These are phyloP conservation scores for Sutorius eximius DNA, from an alignment of 1,284 basidiomycete genomes.

Conservation along the genomic window DNA sequence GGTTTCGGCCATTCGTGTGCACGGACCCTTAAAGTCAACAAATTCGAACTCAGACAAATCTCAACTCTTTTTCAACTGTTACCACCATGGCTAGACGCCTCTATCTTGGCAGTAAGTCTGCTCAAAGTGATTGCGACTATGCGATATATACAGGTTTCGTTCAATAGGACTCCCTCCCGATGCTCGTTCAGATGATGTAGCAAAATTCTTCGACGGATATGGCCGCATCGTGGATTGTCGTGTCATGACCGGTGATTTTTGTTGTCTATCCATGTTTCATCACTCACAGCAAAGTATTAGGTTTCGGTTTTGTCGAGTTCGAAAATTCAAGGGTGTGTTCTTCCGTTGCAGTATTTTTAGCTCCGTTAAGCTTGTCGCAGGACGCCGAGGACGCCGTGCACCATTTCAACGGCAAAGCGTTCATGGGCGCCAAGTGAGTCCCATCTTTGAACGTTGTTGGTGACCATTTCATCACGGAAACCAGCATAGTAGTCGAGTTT, in stretches of 20 bases:
- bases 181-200: slow-evolving; percentile 75
- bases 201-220: slow-evolving; percentile 84
- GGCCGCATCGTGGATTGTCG: slow-evolving; percentile 88
- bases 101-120: slow-evolving; percentile 74
- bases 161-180: slow-evolving; percentile 72
- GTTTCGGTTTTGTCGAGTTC: slow-evolving; percentile 94
- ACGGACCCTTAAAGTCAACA: slow-evolving; percentile 38
- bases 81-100: slow-evolving; percentile 78
- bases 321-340: slow-evolving; percentile 68
- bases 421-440: slow-evolving; percentile 83
- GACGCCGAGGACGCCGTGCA: slow-evolving; percentile 91
- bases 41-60: slow-evolving; percentile 41
- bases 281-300: slow-evolving; percentile 32
- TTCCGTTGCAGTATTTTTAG: neutral
- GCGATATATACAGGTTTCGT: slow-evolving; percentile 2
- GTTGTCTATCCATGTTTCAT: neutral
- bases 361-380: slow-evolving; percentile 39
- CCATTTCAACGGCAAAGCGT: slow-evolving; percentile 82
- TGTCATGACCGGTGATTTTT: slow-evolving; percentile 81
- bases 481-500: slow-evolving; percentile 87
- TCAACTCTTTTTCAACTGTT: slow-evolving; percentile 38
- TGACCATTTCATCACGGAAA: slow-evolving; percentile 12
- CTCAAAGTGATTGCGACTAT: slow-evolving; percentile 1
- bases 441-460: neutral
- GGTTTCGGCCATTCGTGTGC: slow-evolving; percentile 22